These are phyloP conservation scores for Closterium sp. DNA, from an alignment of 139 green algal species.

Conservation along the genomic window DNA sequence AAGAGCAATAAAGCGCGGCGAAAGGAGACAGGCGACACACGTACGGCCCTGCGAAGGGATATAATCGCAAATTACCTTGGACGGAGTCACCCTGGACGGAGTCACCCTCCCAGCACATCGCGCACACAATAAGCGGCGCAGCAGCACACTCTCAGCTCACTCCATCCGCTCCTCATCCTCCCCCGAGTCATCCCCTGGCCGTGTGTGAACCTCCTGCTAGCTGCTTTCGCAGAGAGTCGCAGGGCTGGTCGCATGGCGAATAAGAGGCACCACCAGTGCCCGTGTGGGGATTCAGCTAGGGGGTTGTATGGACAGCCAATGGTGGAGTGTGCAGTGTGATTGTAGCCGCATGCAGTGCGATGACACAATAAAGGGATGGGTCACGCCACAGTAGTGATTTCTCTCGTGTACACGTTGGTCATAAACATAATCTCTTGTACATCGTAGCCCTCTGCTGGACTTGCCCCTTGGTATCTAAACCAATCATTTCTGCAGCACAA, in stretches of 20 bases:
- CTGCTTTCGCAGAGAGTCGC: background rate
- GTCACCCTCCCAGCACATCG: background rate
- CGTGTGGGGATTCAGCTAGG: background rate
- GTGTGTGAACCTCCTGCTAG: background rate
- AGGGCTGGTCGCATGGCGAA: background rate
- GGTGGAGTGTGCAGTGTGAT: background rate
- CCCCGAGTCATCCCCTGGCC: no score
- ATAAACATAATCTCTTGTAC: no score
- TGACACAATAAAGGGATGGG: background rate
- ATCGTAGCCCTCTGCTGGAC: no score
- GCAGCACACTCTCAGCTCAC: background rate
- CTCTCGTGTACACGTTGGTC: no score
- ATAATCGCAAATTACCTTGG: no score
- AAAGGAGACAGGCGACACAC: background rate
- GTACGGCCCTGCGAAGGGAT: background rate
- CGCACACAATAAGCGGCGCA: background rate
- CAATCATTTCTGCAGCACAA: constrained; percentile 54
- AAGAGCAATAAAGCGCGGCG: background rate
- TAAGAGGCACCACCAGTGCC: background rate
- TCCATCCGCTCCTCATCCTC: background rate
- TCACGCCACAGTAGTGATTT: no score
- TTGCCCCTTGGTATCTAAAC: no score
- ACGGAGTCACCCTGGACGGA: no score
- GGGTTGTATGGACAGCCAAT: background rate
- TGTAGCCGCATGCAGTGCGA: background rate